Evolutionary conservation across 202 grass and related monocot genomes (phyloP).

Genomic region (Schoenoplectus triqueter): DNA sequence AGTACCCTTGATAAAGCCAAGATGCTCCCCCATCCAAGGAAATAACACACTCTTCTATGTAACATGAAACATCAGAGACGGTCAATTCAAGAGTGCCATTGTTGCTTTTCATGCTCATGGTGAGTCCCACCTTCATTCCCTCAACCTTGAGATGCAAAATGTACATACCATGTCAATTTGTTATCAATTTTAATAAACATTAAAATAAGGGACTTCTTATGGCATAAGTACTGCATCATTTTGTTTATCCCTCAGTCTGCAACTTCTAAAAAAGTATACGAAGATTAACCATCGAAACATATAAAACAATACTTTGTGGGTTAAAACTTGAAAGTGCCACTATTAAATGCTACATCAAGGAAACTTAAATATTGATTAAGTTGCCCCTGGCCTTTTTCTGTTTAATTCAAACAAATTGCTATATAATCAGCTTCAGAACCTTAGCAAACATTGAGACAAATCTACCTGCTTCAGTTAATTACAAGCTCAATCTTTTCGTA

Average conservation of each 20-base stretch:
- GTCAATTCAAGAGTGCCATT: conserved; percentile 73
- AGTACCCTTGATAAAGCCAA: conserved; percentile 99
- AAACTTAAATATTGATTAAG: background rate
- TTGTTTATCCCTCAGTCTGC: background rate
- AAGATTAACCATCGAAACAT: background rate
- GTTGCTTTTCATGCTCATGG: conserved; percentile 68
- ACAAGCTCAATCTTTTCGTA: background rate
- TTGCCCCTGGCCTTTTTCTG: background rate
- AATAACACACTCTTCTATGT: conserved; percentile 74
- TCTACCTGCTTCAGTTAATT: background rate
- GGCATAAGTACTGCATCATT: background rate
- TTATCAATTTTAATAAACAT: background rate
- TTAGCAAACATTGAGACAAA: background rate
- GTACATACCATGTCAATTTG: background rate
- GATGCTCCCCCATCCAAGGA: conserved; percentile 90
- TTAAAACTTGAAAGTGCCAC: background rate
- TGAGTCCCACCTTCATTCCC: conserved; percentile 94
- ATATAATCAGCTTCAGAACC: background rate
- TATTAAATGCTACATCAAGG: background rate
- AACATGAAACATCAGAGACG: conserved; percentile 67
- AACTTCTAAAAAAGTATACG: background rate
- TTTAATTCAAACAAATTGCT: background rate
- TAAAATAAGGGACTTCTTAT: background rate
- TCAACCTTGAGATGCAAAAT: conserved; percentile 61
- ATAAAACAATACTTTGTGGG: background rate